phyloP scores from a whole-genome alignment of 164 flowering plant genomes.

The Amborella trichopoda region DNA sequence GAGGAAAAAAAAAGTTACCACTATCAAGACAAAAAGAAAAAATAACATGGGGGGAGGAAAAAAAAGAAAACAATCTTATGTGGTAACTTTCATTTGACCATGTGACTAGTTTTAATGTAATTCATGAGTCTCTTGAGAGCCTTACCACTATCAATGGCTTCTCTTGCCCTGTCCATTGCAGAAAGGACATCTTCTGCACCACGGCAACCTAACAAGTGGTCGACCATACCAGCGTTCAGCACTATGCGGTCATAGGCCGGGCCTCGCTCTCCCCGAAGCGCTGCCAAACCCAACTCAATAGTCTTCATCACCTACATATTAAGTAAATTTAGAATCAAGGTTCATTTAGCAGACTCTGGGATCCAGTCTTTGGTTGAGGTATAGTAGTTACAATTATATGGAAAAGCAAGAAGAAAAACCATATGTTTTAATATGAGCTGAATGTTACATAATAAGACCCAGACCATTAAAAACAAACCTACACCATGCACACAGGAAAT shows the following conservation, averaged over 20 bases:
- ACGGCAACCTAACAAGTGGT: constrained; percentile 84
- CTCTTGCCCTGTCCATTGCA: constrained; percentile 87
- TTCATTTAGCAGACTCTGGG: no score
- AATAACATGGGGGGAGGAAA: neutral
- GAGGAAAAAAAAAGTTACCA: no score
- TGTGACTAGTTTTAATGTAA: constrained; percentile 66
- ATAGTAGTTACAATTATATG: no score
- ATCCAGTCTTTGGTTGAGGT: no score
- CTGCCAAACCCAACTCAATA: constrained; percentile 83
- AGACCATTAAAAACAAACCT: no score
- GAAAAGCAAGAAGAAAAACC: no score
- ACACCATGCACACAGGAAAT: no score
- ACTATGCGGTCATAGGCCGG: constrained; percentile 94
- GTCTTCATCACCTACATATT: constrained; percentile 61
- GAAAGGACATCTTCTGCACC: constrained; percentile 70
- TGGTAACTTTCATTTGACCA: constrained; percentile 31
- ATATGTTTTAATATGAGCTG: no score
- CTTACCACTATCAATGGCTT: constrained; percentile 89
- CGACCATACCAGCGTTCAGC: constrained; percentile 92
- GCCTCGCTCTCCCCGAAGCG: constrained; percentile 81
- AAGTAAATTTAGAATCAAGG: neutral
- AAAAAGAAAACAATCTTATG: no score
- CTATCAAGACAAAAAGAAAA: neutral
- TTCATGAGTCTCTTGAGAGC: constrained; percentile 63
- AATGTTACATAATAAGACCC: no score